Conservation (phyloP, 2,329 filamentous ascomycete genomes). For the Ophiobolus disseminans region DNA sequence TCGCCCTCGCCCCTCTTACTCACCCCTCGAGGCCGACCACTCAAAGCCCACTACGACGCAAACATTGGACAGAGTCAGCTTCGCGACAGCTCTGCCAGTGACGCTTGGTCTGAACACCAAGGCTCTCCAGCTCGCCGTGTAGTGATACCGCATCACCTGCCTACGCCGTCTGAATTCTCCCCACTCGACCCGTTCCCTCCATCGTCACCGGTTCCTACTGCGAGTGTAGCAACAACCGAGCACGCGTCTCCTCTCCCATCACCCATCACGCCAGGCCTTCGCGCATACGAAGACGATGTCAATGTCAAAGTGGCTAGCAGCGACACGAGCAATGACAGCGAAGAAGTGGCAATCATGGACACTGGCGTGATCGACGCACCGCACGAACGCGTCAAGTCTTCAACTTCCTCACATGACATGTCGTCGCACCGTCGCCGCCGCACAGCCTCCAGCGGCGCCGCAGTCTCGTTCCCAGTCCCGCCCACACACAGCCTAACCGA, state of each 20-base stretch:
- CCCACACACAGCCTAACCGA: slow-evolving; percentile 20
- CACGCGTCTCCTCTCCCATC: slow-evolving; percentile 44
- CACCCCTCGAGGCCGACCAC: slow-evolving; percentile 34
- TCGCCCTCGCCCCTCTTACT: slow-evolving; percentile 33
- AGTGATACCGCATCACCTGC: slow-evolving; percentile 28
- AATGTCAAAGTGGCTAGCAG: slow-evolving; percentile 47
- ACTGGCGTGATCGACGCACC: slow-evolving; percentile 33
- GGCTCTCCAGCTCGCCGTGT: slow-evolving; percentile 20
- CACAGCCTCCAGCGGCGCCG: slow-evolving; percentile 45
- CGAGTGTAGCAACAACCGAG: slow-evolving; percentile 35
- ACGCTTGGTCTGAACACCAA: slow-evolving; percentile 25
- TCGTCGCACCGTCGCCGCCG: slow-evolving; percentile 36
- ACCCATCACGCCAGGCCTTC: slow-evolving; percentile 44
- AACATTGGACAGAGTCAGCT: slow-evolving; percentile 27
- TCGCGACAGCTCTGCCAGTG: slow-evolving; percentile 40
- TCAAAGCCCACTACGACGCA: slow-evolving; percentile 22
- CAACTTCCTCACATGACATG: slow-evolving; percentile 16
- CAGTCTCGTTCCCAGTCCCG: slow-evolving; percentile 31
- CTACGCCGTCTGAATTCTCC: slow-evolving; percentile 37
- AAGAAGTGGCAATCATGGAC: slow-evolving; percentile 34
- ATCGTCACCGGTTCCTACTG: slow-evolving; percentile 31
- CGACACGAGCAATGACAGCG: slow-evolving; percentile 40
- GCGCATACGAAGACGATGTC: slow-evolving; percentile 35
- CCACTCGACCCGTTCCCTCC: slow-evolving; percentile 42
- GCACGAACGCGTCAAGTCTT: slow-evolving; percentile 31